These are phyloP conservation scores for Punica granatum DNA, from an alignment of 345 rosid species.

Conservation along the genomic window DNA sequence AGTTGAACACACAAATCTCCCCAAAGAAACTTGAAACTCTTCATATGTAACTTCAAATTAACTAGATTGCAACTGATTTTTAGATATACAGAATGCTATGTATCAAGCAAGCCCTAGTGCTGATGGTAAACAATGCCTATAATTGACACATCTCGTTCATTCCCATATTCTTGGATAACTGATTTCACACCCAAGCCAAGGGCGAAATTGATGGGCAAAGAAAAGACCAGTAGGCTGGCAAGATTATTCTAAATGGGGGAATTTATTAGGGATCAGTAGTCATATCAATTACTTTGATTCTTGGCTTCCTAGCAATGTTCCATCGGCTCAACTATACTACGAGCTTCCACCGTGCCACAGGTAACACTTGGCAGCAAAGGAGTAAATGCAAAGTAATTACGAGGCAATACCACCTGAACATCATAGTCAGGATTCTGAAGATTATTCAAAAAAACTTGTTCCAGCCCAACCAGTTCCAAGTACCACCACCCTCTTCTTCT, in stretches of 20 bases:
- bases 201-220: too few species aligned
- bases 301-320: conserved; percentile 75
- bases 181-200: too few species aligned
- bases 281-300: too few species aligned
- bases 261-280: background rate
- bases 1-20: background rate
- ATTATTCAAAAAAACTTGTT: conserved; percentile 76
- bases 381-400: conserved; percentile 96
- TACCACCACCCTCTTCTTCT: conserved; percentile 86
- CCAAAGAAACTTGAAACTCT: background rate
- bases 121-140: background rate
- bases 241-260: background rate
- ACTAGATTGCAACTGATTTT: too few species aligned
- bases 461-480: conserved; percentile 99
- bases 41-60: background rate
- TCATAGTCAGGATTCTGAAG: conserved; percentile 59
- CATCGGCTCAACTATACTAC: conserved; percentile 95
- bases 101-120: too few species aligned
- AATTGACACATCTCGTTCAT: background rate
- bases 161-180: background rate
- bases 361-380: conserved; percentile 97
- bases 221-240: too few species aligned
- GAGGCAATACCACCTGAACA: conserved; percentile 86
- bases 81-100: too few species aligned
- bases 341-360: conserved; percentile 94